Conservation (phyloP, 352 stramenopile genomes). For the Elongisporangium anandrum region DNA sequence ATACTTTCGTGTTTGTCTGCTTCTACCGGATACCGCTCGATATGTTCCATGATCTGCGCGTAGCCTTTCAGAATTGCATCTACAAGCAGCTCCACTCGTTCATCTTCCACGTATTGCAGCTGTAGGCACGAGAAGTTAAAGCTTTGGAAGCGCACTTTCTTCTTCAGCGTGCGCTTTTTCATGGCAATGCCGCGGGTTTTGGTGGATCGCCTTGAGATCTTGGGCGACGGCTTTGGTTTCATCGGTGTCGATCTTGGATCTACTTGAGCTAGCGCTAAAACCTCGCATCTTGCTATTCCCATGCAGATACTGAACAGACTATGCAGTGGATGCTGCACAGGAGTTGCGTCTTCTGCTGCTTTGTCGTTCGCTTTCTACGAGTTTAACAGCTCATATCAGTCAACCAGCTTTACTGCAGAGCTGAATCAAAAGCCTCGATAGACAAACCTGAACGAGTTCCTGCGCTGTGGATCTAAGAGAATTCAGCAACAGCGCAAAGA, state of each 20-base stretch:
- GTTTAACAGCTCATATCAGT: not conserved
- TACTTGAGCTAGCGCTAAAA: constrained; percentile 11
- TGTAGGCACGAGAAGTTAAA: constrained; percentile 66
- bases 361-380: not conserved
- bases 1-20: not conserved
- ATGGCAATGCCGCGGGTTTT: constrained; percentile 2
- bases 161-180: constrained; percentile 12
- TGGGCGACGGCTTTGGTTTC: not conserved
- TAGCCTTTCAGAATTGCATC: constrained; percentile 41
- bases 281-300: constrained; percentile 34
- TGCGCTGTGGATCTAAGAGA: constrained; percentile 16
- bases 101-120: constrained; percentile 49
- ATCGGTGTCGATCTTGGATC: constrained; percentile 2
- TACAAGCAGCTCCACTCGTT: constrained; percentile 32
- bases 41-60: constrained; percentile 29
- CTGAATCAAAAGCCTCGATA: not conserved
- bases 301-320: constrained; percentile 22
- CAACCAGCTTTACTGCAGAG: not conserved
- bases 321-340: constrained; percentile 12
- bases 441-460: constrained; percentile 8
- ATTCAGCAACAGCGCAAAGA: constrained; percentile 37
- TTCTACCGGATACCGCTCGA: constrained; percentile 5
- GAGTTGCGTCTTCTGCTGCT: not conserved
- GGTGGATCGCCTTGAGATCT: not conserved
- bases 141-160: constrained; percentile 54